Evolutionary conservation across 2,329 filamentous ascomycete species (phyloP), one percentile per base, ranked within the genome.

Genomic region (Xylariales sp.): DNA sequence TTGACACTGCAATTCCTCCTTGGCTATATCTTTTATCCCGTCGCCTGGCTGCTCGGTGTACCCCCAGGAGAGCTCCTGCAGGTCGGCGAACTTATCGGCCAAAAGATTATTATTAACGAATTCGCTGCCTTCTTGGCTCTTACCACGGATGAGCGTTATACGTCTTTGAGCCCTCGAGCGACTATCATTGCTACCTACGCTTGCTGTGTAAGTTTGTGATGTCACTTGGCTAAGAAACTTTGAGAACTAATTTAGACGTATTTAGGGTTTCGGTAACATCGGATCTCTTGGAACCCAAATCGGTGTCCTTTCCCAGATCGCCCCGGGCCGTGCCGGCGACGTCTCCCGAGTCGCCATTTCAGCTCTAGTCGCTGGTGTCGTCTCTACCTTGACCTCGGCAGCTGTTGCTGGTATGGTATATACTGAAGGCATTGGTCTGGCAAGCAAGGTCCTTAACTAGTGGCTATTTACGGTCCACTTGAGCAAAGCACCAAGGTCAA

Each of bases 201-300:
- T 23, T 87, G 94, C 71, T 97, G 93, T 80, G 81, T 82, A 75
- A 81, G 81, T 81, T 53, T 2, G 61, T 45, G 39, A 45, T 4
- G 5, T 50, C 18, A 3, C 14, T 18, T n/a, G 4, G 23, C 30
- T 50, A 28, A 7, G 54, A 43, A 41, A 10, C 32, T 3, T 43
- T 14, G 43, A n/a, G 54, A 64, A 43, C 59, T 73, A 70, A 73
- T 59, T 55, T 52, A 65, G 73, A 53, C 64, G 6, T 50, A 32
- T 48, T 54, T 54, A 82, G 81, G 89, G 89, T 32, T 93, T 93
- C 78, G 94, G 93, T 70, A 97, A 97, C 83, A 91, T 97, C 73
- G 91, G 92, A 62, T 95, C 93, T 36, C 86, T 97, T 55, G 93
- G 93, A 78, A 95, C 93, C 64, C 93, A 97, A 81, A 96, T 97